These are phyloP conservation scores for Cladosporium phlei DNA, from an alignment of 2,329 filamentous ascomycete species.

Conservation along the genomic window DNA sequence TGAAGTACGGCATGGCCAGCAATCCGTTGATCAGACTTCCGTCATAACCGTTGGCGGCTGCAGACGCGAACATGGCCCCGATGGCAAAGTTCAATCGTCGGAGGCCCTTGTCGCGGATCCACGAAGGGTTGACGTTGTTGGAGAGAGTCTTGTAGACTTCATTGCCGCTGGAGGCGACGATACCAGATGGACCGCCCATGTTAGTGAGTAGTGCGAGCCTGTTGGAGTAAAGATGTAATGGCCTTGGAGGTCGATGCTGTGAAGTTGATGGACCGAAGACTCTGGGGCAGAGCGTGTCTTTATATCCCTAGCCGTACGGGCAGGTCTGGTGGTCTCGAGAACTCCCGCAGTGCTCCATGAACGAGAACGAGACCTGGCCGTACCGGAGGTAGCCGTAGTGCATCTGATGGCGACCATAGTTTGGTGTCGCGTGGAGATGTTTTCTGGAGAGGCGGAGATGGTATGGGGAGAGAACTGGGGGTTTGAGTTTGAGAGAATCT, in stretches of 20 bases:
- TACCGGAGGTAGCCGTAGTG: background rate
- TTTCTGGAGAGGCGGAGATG: constrained; percentile 8
- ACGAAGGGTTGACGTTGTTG: constrained; percentile 18
- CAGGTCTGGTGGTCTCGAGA: background rate
- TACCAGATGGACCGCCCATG: constrained; percentile 13
- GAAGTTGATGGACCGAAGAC: background rate
- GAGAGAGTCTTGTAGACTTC: constrained; percentile 18
- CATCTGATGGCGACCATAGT: background rate
- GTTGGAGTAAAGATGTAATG: background rate
- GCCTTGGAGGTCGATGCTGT: background rate
- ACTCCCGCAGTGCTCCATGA: background rate
- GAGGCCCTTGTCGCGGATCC: constrained; percentile 18
- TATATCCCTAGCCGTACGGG: background rate
- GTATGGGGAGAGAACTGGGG: background rate
- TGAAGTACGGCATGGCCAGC: constrained; percentile 22
- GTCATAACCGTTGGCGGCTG: constrained; percentile 29
- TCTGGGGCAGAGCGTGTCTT: background rate
- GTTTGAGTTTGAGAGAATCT: background rate
- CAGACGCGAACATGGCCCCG: constrained; percentile 21
- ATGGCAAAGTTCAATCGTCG: constrained; percentile 19
- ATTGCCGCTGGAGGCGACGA: constrained; percentile 16
- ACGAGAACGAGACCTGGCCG: background rate
- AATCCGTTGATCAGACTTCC: constrained; percentile 29
- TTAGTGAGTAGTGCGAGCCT: background rate
- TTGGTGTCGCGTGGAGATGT: constrained; percentile 7